A percentile compares a stretch with the other conserved stretches of the same genome.
Evolutionary conservation across 2,329 filamentous ascomycete genomes (phyloP).

Genomic region (Penicillium polonicum): DNA sequence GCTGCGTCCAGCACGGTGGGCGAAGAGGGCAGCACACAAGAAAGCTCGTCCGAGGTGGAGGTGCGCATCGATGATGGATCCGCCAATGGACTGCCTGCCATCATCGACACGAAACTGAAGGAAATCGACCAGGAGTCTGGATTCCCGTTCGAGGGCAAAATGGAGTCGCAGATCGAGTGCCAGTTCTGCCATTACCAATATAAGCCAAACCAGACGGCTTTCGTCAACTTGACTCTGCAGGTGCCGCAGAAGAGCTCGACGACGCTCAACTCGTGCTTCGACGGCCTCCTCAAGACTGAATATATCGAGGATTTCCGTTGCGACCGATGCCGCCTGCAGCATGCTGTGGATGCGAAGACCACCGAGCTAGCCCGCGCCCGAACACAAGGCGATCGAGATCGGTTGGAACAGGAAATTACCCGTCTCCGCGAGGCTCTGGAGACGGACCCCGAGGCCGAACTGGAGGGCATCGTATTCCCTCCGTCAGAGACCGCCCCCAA

Average conservation of each 20-base stretch:
- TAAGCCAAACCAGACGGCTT: constrained; percentile 76
- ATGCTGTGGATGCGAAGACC: constrained; percentile 67
- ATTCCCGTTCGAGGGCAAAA: constrained; percentile 87
- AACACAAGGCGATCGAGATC: constrained; percentile 53
- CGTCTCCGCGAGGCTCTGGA: constrained; percentile 69
- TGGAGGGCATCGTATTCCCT: constrained; percentile 71
- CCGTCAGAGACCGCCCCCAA: constrained; percentile 73
- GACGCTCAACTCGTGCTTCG: constrained; percentile 82
- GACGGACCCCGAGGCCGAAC: constrained; percentile 76
- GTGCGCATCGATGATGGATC: constrained; percentile 40
- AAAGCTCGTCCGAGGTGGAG: constrained; percentile 32
- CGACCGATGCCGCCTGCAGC: constrained; percentile 83
- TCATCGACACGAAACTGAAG: constrained; percentile 40
- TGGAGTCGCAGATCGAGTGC: constrained; percentile 95
- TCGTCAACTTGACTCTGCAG: constrained; percentile 87
- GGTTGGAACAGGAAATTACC: constrained; percentile 59
- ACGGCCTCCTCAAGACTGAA: constrained; percentile 90
- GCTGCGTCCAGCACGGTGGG: constrained; percentile 17
- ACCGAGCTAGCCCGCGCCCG: constrained; percentile 57
- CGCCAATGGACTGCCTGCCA: constrained; percentile 32
- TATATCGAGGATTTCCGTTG: constrained; percentile 97
- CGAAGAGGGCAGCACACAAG: constrained; percentile 13
- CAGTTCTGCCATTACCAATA: constrained; percentile 86
- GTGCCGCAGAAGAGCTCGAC: constrained; percentile 82
- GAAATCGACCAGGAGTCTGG: constrained; percentile 49